Evolutionary conservation across 2,329 filamentous ascomycete genomes (phyloP).

Genomic region (Ophiocordyceps robertsii): DNA sequence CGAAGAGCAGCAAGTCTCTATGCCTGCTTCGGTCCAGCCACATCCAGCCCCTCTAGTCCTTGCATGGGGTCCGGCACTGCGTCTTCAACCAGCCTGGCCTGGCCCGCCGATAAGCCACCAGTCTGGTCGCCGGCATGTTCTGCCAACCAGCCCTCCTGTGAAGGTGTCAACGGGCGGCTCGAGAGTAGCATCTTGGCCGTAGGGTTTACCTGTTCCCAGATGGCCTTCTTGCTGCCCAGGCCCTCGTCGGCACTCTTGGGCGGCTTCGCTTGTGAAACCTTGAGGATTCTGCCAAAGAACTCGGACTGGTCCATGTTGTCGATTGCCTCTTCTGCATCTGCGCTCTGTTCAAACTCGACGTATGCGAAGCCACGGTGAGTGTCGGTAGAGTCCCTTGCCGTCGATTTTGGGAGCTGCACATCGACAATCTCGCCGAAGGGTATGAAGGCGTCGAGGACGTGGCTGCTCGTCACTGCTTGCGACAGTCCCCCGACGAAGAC

Average conservation of each 20-base stretch:
- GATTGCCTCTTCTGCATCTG: slow-evolving; percentile 87
- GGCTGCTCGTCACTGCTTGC: slow-evolving; percentile 58
- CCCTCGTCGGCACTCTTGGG: slow-evolving; percentile 83
- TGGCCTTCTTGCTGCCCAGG: slow-evolving; percentile 79
- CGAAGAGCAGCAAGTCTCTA: slow-evolving; percentile 24
- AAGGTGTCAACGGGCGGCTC: neutral
- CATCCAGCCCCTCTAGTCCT: slow-evolving; percentile 81
- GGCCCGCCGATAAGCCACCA: slow-evolving; percentile 33
- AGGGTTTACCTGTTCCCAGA: slow-evolving; percentile 83
- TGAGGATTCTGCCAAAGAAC: slow-evolving; percentile 83
- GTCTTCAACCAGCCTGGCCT: slow-evolving; percentile 23
- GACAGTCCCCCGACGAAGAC: slow-evolving; percentile 87
- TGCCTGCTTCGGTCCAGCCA: slow-evolving; percentile 77
- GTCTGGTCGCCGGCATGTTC: slow-evolving; percentile 71
- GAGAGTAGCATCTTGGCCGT: neutral
- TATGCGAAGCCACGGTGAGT: slow-evolving; percentile 90
- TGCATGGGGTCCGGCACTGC: slow-evolving; percentile 80
- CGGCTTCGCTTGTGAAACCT: slow-evolving; percentile 81
- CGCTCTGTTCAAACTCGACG: slow-evolving; percentile 77
- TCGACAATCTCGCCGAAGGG: slow-evolving; percentile 94
- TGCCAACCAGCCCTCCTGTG: slow-evolving; percentile 82
- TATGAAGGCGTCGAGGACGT: slow-evolving; percentile 81
- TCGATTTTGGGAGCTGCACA: slow-evolving; percentile 79
- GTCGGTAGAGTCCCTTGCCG: slow-evolving; percentile 64
- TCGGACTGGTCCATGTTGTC: slow-evolving; percentile 99